These are phyloP conservation scores for Phytophthora tubulina DNA, from an alignment of 352 stramenopile species.

Conservation along the genomic window DNA sequence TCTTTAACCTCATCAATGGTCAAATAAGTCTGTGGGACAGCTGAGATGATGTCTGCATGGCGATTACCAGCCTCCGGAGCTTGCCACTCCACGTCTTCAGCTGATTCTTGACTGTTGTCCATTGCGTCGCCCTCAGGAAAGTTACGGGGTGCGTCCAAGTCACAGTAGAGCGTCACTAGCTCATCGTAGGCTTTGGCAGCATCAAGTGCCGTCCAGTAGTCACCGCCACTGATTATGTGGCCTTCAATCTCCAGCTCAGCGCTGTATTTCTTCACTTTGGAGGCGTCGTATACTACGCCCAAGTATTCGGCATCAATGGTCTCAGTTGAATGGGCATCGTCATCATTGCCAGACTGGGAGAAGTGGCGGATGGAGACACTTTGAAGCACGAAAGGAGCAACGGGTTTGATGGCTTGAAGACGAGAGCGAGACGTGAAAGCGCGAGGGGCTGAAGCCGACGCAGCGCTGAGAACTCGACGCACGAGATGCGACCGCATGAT, in stretches of 20 bases:
- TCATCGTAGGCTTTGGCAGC: conserved; percentile 87
- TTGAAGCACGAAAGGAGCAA: conserved; percentile 7
- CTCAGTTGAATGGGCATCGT: conserved; percentile 34
- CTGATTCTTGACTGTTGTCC: background rate
- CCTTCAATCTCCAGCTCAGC: conserved; percentile 76
- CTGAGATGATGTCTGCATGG: conserved; percentile 80
- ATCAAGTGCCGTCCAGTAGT: conserved; percentile 86
- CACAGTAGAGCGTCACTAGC: conserved; percentile 83
- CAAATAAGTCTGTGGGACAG: conserved; percentile 73
- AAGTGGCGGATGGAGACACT: conserved; percentile 26
- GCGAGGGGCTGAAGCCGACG: background rate
- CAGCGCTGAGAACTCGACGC: conserved; percentile 23
- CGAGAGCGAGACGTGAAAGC: background rate
- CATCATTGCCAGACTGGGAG: conserved; percentile 27
- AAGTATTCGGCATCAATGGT: conserved; percentile 57
- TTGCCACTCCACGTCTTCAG: conserved; percentile 59
- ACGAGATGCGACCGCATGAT: conserved; percentile 38
- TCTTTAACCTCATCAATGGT: conserved; percentile 74
- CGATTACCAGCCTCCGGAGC: conserved; percentile 73
- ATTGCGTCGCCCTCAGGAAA: conserved; percentile 49
- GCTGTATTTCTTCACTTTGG: conserved; percentile 89
- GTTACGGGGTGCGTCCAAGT: conserved; percentile 79
- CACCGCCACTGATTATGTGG: conserved; percentile 76
- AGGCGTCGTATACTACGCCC: conserved; percentile 71
- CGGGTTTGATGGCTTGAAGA: background rate